Conservation (phyloP, 805 yeast genomes). For the Yarrowia sp. region DNA sequence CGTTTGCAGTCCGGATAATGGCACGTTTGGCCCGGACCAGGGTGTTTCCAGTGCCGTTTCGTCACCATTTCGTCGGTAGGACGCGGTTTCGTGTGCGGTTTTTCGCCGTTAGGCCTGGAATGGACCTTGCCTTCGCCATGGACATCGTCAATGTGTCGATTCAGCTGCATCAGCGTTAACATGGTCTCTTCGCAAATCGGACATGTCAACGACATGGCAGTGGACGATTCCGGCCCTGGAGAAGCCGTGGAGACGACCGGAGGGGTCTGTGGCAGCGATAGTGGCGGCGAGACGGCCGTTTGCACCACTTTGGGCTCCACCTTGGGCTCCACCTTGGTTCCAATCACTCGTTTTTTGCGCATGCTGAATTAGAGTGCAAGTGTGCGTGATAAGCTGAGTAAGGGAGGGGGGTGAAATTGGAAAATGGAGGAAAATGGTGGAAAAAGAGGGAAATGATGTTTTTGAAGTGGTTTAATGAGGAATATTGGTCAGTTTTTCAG, state of each 20-base stretch:
- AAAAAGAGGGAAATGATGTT: neutral
- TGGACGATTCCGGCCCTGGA: neutral
- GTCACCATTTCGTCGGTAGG: constrained; percentile 52
- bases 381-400: constrained; percentile 31
- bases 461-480: neutral
- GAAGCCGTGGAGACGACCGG: constrained; percentile 2
- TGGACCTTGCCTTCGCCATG: constrained; percentile 55
- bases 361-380: constrained; percentile 23
- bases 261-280: neutral
- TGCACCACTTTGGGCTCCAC: neutral
- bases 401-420: neutral
- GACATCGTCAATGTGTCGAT: constrained; percentile 73
- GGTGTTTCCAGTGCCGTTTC: constrained; percentile 65
- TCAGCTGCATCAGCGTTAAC: constrained; percentile 60
- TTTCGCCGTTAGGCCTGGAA: constrained; percentile 54
- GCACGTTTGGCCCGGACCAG: constrained; percentile 56
- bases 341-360: constrained; percentile 35
- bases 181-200: constrained; percentile 74
- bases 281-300: neutral
- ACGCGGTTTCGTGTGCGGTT: constrained; percentile 24
- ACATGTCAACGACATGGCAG: constrained; percentile 52
- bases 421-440: no score
- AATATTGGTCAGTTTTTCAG: no score
- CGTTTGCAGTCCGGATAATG: constrained; percentile 54
- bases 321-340: constrained; percentile 27